Evolutionary conservation across 1,139 yeast species (phyloP).

Genomic region (Arxiozyma slooffiae): DNA sequence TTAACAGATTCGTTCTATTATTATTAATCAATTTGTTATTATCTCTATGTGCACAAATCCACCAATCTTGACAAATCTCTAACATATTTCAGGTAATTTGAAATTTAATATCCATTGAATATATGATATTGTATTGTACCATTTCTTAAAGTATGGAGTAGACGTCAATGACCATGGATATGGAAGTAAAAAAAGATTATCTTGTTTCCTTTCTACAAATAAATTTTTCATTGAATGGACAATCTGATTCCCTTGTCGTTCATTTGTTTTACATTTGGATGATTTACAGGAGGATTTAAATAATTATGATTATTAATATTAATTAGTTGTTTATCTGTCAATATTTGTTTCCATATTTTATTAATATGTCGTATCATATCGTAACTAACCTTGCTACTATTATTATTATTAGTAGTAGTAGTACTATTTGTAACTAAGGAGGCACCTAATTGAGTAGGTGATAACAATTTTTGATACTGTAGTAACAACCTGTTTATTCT

Average conservation of each 20-base stretch:
- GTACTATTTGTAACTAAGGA: slow-evolving; percentile 6
- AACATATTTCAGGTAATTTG: slow-evolving; percentile 68
- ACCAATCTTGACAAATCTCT: slow-evolving; percentile 64
- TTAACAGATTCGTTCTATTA: slow-evolving; percentile 52
- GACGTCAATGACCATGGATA: slow-evolving; percentile 30
- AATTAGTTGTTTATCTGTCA: slow-evolving; percentile 15
- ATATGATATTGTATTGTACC: slow-evolving; percentile 60
- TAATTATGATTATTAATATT: slow-evolving; percentile 26
- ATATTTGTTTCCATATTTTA: slow-evolving; percentile 1
- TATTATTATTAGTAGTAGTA: neutral
- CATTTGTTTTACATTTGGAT: neutral
- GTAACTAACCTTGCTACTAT: neutral
- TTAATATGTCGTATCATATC: neutral
- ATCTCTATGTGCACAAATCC: slow-evolving; percentile 76
- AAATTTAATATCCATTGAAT: slow-evolving; percentile 60
- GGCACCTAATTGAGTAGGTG: slow-evolving; percentile 4
- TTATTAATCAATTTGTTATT: slow-evolving; percentile 73
- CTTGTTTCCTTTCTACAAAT: neutral
- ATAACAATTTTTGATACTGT: slow-evolving; percentile 4
- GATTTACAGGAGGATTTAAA: slow-evolving; percentile 8
- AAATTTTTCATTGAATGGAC: slow-evolving; percentile 5
- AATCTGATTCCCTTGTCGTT: neutral
- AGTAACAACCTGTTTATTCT: neutral
- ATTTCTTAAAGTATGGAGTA: slow-evolving; percentile 39
- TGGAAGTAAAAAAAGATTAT: slow-evolving; percentile 14